These are phyloP conservation scores for Lactarius tabidus DNA, from an alignment of 768 basidiomycete species.

Conservation along the genomic window DNA sequence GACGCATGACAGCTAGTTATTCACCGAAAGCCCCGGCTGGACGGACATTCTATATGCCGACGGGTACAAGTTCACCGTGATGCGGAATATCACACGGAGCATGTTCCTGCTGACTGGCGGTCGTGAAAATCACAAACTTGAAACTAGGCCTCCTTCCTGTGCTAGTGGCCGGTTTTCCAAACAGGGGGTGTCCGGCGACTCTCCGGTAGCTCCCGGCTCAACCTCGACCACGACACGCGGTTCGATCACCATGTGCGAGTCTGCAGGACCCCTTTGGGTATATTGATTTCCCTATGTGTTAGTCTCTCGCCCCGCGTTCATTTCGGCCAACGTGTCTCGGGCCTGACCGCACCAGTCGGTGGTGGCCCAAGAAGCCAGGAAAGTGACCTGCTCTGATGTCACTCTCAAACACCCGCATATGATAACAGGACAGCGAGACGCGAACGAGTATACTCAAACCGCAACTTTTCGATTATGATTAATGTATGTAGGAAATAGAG, in stretches of 20 bases:
- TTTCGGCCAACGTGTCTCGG: neutral
- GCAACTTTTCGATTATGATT: neutral
- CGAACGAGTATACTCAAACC: neutral
- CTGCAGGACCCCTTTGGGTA: neutral
- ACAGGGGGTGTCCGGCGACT: neutral
- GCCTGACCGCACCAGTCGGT: neutral
- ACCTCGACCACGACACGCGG: slow-evolving; percentile 1
- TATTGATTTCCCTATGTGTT: neutral
- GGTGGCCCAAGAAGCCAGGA: neutral
- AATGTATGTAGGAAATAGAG: neutral
- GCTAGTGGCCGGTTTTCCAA: neutral
- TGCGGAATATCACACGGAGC: neutral
- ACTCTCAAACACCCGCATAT: neutral
- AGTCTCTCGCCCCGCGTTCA: neutral
- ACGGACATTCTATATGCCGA: neutral
- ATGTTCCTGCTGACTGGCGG: neutral
- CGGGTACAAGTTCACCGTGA: neutral
- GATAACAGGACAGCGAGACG: neutral
- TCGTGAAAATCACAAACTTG: neutral
- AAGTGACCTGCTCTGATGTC: neutral
- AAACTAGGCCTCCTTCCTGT: neutral
- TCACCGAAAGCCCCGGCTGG: neutral
- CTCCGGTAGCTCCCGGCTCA: neutral
- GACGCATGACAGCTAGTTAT: neutral
- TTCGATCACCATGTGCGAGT: slow-evolving; percentile 9